These are phyloP conservation scores for Poteriospumella lacustris DNA, from an alignment of 108 stramenopile species.

Conservation along the genomic window DNA sequence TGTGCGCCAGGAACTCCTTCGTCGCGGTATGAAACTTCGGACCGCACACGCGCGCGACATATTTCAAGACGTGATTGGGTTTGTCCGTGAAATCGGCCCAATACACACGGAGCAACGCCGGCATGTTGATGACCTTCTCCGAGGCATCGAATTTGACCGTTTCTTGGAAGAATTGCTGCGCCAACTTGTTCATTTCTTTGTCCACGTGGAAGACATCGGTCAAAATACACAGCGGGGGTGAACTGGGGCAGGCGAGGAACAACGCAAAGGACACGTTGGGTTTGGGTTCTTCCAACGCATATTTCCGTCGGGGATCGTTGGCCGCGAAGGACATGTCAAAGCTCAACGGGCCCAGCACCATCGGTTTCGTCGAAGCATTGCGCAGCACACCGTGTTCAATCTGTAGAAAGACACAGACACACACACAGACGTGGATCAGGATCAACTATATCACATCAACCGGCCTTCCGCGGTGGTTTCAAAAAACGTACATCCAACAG, in stretches of 20 bases:
- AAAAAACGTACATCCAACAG: not conserved
- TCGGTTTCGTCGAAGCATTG: not conserved
- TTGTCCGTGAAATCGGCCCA: conserved; percentile 5
- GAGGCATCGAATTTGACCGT: not conserved
- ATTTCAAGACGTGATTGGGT: not conserved
- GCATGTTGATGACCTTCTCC: not conserved
- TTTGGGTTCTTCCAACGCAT: conserved; percentile 5
- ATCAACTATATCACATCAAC: not conserved
- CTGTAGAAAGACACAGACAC: not conserved
- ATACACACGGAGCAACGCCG: not conserved
- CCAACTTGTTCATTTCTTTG: not conserved
- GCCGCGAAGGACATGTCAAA: not conserved
- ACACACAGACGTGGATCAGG: not conserved
- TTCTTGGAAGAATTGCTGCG: not conserved
- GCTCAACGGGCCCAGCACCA: not conserved
- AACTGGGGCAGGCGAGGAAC: not conserved
- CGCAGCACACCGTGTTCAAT: conserved; percentile 14
- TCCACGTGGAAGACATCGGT: not conserved
- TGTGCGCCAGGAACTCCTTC: not conserved
- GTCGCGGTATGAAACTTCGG: not conserved
- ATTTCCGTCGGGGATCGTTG: not conserved
- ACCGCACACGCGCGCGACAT: not conserved
- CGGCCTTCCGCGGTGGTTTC: not conserved
- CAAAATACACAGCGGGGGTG: not conserved
- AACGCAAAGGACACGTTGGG: not conserved